phyloP scores from a whole-genome alignment of 345 rosid species.

The Boechera divaricarpa region DNA sequence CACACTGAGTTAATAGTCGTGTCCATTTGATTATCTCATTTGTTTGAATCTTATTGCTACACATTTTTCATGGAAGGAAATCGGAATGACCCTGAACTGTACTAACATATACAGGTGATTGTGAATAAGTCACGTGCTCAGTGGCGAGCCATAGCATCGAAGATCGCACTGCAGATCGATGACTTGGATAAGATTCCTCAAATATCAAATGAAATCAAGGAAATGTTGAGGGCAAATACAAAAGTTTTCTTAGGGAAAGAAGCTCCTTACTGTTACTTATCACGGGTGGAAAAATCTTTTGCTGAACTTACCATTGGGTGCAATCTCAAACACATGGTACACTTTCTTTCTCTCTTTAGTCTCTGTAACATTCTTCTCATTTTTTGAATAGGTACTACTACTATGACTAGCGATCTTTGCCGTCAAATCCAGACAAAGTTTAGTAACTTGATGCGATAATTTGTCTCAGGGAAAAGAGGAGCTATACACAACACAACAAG shows the following conservation, averaged over 20 bases:
- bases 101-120: conserved; percentile 60
- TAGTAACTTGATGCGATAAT: no score
- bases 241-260: conserved; percentile 83
- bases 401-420: no score
- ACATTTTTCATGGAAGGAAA: background rate
- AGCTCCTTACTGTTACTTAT: conserved; percentile 82
- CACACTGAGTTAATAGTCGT: background rate
- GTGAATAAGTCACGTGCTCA: conserved; percentile 89
- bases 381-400: background rate
- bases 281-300: conserved; percentile 69
- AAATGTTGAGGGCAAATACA: conserved; percentile 61
- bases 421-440: no score
- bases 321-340: conserved; percentile 85
- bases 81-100: background rate
- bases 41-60: conserved; percentile 10
- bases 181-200: conserved; percentile 73
- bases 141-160: conserved; percentile 69
- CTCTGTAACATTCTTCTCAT: background rate
- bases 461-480: no score
- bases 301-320: conserved; percentile 84
- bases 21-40: background rate
- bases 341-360: background rate
- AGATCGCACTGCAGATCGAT: conserved; percentile 69
- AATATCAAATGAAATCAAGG: conserved; percentile 75
- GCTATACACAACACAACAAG: no score